Evolutionary conservation across 2,329 filamentous ascomycete species (phyloP).

Genomic region (Nemania sp.): DNA sequence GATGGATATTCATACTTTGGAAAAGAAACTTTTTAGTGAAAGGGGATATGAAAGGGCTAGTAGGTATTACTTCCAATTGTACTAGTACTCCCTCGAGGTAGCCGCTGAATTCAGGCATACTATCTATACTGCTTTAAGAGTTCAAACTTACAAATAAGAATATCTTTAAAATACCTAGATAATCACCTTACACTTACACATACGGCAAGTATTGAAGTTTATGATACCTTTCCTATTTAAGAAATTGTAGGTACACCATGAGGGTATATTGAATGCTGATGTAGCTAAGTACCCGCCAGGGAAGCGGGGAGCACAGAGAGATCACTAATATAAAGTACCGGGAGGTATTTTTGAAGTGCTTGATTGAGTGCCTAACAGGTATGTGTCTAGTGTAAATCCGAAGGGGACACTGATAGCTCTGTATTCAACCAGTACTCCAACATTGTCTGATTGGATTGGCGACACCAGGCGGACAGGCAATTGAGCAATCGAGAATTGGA

Average conservation of each 20-base stretch:
- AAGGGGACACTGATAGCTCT: constrained; percentile 5
- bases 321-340: no score
- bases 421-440: constrained; percentile 12
- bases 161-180: no score
- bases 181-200: no score
- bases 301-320: no score
- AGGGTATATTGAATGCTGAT: neutral
- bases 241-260: neutral
- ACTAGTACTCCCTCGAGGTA: no score
- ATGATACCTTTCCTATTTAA: no score
- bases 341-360: neutral
- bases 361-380: constrained; percentile 9
- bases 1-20: neutral
- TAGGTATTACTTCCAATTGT: no score
- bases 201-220: no score
- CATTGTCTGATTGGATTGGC: constrained; percentile 4
- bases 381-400: neutral
- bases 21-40: neutral
- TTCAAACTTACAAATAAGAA: no score
- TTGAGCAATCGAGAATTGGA: neutral
- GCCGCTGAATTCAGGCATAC: no score
- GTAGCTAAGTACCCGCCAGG: no score
- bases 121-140: no score
- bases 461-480: neutral
- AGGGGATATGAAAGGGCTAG: neutral